Base-by-base conservation (phyloP, 2,329 filamentous ascomycete species). In the Cercospora canescens region DNA sequence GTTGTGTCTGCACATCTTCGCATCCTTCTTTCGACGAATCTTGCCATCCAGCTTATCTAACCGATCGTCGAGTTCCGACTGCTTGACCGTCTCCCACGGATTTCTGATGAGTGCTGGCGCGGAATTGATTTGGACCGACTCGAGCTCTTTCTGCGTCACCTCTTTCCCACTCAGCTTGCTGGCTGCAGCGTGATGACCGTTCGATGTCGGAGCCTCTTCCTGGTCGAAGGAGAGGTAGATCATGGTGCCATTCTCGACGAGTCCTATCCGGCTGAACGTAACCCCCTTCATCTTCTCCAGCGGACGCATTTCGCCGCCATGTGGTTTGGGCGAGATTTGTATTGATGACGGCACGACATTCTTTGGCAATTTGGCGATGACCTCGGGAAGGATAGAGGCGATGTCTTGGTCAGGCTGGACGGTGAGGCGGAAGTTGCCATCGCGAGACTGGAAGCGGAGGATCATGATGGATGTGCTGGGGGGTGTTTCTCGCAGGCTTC, bases 1-100 rank as follows among this genome's bases (percentile, higher is more conserved):
- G 1, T 94, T 94, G 78, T 99, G 95, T 68, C 92, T 90, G 82
- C 95, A 99, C 93, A 99, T 95, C 77, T 91, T 92, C 65, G 81
- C 78, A 77, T 96, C 92, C 65, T 86, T 86, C 68, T 86, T 86
- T 68, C 94, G 85, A 21, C 88, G 82, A 60, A 97, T 97, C 82
- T 97, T 99, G 71, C 95, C 95, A 83, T 95, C 90, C 71, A 89
- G 86, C 80, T 88, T 92, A 79, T 99, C 95, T 76, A 99, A 82
- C 63, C 86, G 84, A 76, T 99, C 90, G 76, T 99, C 96, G 9
- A 99, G 84, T 2, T 89, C 84, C 2, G 94, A 96, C 80, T 99
- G 95, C 75, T 88, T 88, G 16, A 98, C 91, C 8, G 91, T 87
- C 76, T 99, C 95, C 95, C 95, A 98, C 0, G 93, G 92, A 70